Conservation (phyloP, 257 asterid genomes). For the Buddleja alternifolia region DNA sequence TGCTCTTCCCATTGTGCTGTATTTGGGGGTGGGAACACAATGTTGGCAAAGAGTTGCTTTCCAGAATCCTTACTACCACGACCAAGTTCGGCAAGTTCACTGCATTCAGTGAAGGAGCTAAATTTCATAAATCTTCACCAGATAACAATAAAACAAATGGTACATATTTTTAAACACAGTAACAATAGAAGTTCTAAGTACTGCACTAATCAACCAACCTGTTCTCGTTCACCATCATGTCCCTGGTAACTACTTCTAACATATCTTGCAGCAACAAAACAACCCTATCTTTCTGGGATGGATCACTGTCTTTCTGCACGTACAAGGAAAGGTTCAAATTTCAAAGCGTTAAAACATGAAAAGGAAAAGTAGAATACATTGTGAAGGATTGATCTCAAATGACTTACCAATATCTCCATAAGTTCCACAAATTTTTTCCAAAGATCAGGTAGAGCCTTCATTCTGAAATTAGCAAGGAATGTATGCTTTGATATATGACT, state of each 20-base stretch:
- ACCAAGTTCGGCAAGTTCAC: conserved; percentile 85
- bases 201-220: conserved; percentile 57
- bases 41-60: conserved; percentile 80
- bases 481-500: conserved; percentile 66
- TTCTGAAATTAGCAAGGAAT: conserved; percentile 77
- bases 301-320: conserved; percentile 79
- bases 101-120: conserved; percentile 37
- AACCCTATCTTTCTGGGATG: conserved; percentile 73
- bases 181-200: conserved; percentile 9
- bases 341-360: conserved; percentile 18
- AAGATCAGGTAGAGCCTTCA: conserved; percentile 80
- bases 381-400: conserved; percentile 3
- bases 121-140: conserved; percentile 20
- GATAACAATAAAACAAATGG: conserved; percentile 19
- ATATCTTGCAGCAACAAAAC: conserved; percentile 93
- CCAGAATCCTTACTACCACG: conserved; percentile 84
- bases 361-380: conserved; percentile 13
- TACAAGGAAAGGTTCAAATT: conserved; percentile 19
- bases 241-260: conserved; percentile 89
- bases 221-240: conserved; percentile 90
- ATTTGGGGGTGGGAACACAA: conserved; percentile 77
- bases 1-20: conserved; percentile 98
- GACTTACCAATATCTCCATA: conserved; percentile 87
- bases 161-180: not conserved
- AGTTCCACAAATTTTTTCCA: conserved; percentile 81